Conservation (phyloP, 768 basidiomycete genomes). For the Russula earlei region DNA sequence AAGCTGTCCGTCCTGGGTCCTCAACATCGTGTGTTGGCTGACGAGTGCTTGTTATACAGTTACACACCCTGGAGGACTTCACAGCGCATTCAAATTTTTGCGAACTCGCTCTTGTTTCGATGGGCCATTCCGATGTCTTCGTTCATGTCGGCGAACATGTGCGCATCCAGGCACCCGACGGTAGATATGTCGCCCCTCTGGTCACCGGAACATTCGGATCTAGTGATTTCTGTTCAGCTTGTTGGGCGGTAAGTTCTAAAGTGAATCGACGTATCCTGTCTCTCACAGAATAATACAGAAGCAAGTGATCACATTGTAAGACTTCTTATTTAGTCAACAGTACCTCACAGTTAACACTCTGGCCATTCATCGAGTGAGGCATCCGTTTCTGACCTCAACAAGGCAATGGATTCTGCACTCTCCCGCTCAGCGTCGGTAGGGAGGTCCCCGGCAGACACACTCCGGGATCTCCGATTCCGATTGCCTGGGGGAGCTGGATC, state of each 20-base stretch:
- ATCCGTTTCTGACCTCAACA: conserved; percentile 81
- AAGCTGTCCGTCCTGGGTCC: conserved; percentile 31
- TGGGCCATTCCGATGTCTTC: conserved; percentile 75
- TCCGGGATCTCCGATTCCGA: conserved; percentile 52
- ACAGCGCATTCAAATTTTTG: conserved; percentile 87
- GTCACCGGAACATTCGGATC: conserved; percentile 79
- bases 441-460: conserved; percentile 33
- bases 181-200: conserved; percentile 68
- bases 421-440: conserved; percentile 30
- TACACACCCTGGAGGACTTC: conserved; percentile 82
- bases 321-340: conserved; percentile 22
- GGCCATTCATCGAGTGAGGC: conserved; percentile 35
- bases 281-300: conserved; percentile 30
- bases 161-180: conserved; percentile 63
- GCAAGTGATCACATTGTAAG: conserved; percentile 54
- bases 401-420: conserved; percentile 64
- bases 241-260: conserved; percentile 47
- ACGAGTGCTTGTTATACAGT: conserved; percentile 28
- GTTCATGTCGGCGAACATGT: conserved; percentile 79
- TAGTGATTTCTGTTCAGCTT: conserved; percentile 74
- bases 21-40: not conserved
- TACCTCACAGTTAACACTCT: conserved; percentile 23
- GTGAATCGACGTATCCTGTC: not conserved
- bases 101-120: conserved; percentile 64
- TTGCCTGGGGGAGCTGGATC: conserved; percentile 52